phyloP scores from a whole-genome alignment of 495 filamentous ascomycete genomes.

The Daldinia childiae region DNA sequence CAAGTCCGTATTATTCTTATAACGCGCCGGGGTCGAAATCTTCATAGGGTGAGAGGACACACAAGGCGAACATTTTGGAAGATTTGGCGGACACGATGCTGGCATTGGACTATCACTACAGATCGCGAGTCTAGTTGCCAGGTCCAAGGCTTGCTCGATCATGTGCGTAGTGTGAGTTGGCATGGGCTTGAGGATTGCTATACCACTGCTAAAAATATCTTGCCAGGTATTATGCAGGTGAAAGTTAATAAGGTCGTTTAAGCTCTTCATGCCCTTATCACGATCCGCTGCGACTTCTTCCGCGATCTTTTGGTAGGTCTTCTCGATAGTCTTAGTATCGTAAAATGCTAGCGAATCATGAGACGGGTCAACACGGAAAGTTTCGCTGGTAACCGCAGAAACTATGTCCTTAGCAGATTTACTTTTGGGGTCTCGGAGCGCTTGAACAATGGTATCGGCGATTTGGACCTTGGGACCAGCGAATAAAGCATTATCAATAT shows the following conservation, averaged over 20 bases:
- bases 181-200: slow-evolving; percentile 81
- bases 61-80: slow-evolving; percentile 76
- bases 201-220: slow-evolving; percentile 74
- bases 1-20: slow-evolving; percentile 67
- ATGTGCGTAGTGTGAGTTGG: slow-evolving; percentile 76
- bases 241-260: slow-evolving; percentile 80
- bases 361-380: slow-evolving; percentile 70
- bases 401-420: slow-evolving; percentile 66
- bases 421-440: slow-evolving; percentile 63
- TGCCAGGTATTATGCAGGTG: slow-evolving; percentile 91
- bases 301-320: slow-evolving; percentile 70
- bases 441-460: slow-evolving; percentile 71
- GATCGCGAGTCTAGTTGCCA: slow-evolving; percentile 75
- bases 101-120: slow-evolving; percentile 78
- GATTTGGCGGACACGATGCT: slow-evolving; percentile 86
- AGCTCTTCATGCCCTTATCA: slow-evolving; percentile 65
- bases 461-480: slow-evolving; percentile 73
- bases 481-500: slow-evolving; percentile 75
- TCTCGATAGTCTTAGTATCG: slow-evolving; percentile 65
- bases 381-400: slow-evolving; percentile 63
- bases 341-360: slow-evolving; percentile 82
- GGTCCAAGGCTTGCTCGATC: slow-evolving; percentile 70
- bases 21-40: slow-evolving; percentile 66
- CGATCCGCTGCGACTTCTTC: slow-evolving; percentile 66
- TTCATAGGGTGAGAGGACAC: slow-evolving; percentile 63